Base-by-base conservation (phyloP, 2,329 filamentous ascomycete genomes). In the Myriosclerotinia scirpicola region DNA sequence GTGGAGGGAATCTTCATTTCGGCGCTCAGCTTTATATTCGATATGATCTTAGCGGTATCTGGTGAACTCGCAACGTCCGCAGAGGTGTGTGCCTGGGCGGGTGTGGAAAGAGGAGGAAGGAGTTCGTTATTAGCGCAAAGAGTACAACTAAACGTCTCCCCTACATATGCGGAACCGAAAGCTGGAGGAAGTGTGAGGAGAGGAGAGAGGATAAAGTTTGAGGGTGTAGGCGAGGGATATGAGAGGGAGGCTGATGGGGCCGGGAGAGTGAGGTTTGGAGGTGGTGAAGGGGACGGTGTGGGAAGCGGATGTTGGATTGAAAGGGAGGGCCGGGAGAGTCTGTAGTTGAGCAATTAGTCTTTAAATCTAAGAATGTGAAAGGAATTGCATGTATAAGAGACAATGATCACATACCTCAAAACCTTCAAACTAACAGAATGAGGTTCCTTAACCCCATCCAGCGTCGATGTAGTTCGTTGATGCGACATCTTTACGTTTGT, bases 51-150 rank as follows among this genome's bases (percentile, higher is more conserved):
- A 70, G 82, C 69, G 6, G 70, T 50, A 0, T 76, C 69, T 52
- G 72, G 60, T 55, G 79, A 80, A 68, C 26, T n/a, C 12, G 26
- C 26, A 3, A 42, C 14, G 12, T 53, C 46, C 15, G 38, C 38
- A 36, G 48, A 34, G 48, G 26, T 44, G 36, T 40, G 15, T 1
- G 36, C 15, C 34, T 52, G 48, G 14, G 17, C n/a, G 11, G 48
- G 50, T 14, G 38, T 36, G 17, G 48, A 54, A 42, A 63, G 22
- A 42, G 46, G 46, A 22, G 79, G 78, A 9, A 78, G 73, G 1
- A 88, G 78, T 75, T 98, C 94, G 77, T 97, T 94, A 81, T 97
- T 97, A n/a, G 91, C 93, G 79, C 93, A 97, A 30, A 98, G 84
- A 1, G 94, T 97, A 79, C 95, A 99, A 70, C 90, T 89, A 79